phyloP scores from a whole-genome alignment of 345 rosid genomes.

The Citrus maxima region DNA sequence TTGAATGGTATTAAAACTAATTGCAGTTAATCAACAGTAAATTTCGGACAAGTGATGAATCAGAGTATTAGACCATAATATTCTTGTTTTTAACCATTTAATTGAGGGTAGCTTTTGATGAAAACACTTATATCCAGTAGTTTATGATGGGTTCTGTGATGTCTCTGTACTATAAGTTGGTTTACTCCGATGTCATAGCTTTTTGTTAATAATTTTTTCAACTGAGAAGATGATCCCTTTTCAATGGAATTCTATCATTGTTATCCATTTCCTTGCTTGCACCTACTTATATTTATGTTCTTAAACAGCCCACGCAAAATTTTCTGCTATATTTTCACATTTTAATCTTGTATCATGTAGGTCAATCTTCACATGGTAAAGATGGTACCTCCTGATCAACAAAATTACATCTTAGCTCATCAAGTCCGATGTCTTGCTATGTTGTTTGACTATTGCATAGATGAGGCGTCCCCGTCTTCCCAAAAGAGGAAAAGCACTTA shows the following conservation, averaged over 20 bases:
- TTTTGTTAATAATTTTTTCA: not conserved
- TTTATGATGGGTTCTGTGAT: not conserved
- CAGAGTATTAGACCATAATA: not conserved
- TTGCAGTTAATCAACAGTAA: not conserved
- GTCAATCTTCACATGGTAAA: slow-evolving; percentile 77
- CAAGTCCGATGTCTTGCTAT: slow-evolving; percentile 75
- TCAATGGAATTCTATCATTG: not conserved
- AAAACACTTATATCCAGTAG: not conserved
- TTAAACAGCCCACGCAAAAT: not conserved
- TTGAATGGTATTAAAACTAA: not conserved
- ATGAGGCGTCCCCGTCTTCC: slow-evolving; percentile 48
- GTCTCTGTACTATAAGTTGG: not conserved
- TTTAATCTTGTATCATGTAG: slow-evolving; percentile 33
- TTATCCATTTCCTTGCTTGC: not conserved
- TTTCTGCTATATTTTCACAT: not conserved
- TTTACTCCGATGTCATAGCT: not conserved
- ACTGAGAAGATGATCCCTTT: not conserved
- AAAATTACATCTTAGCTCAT: slow-evolving; percentile 59
- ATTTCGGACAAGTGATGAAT: not conserved
- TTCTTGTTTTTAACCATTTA: not conserved
- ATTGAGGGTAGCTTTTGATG: not conserved
- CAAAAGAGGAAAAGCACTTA: slow-evolving; percentile 52
- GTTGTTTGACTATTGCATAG: slow-evolving; percentile 77
- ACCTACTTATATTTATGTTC: not conserved
- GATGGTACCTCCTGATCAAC: slow-evolving; percentile 58